Base-by-base conservation (phyloP, 148 eudicot genomes). In the Hydrangea macrophylla region DNA sequence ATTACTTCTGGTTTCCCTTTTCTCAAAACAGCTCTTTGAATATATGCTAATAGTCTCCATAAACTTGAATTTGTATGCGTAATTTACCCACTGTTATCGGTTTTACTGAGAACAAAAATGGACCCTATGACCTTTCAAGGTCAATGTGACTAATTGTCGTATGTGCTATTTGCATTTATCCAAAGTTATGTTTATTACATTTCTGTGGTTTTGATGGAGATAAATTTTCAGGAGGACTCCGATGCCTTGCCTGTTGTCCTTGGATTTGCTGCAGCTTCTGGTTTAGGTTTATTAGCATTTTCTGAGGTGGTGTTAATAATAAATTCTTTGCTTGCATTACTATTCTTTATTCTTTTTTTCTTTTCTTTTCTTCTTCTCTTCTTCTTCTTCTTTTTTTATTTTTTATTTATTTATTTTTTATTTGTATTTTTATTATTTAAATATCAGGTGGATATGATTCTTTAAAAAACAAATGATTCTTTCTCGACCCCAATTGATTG, bases 211-310 rank as follows among this genome's bases (percentile, higher is more conserved):
- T 48, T 48, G 53, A 48, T 48, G 53, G 24, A 59, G n/a, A 10
- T 44, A 32, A 10, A 69, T 70, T 69, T 85, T 69, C 89, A 94
- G 98, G 98, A 80, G 22, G 79, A 80, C 1, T 64, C 76, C 44
- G 92, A 85, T 8, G 79, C 83, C 8, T 78, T 83, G 59, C 65
- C 90, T 31, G 54, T 85, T 53, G 40, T 83, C 23, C 68, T 90
- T 40, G 92, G 89, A 63, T 13, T 88, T 64, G 95, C 90, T 63
- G 98, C 98, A 57, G 96, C 90, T 28, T 74, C 92, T 55, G 98
- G 92, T 70, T 65, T 93, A 55, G 86, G 96, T 33, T 54, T 88
- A 33, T 57, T 90, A 55, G 89, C 90, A 53, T 88, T 85, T 72
- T 70, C 96, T 9, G 96, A 93, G 96, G 98, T 90, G 67, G 51